Evolutionary conservation across 257 asterid species (phyloP), one percentile per base, ranked within the genome.

Genomic region (Capsicum rhomboideum): DNA sequence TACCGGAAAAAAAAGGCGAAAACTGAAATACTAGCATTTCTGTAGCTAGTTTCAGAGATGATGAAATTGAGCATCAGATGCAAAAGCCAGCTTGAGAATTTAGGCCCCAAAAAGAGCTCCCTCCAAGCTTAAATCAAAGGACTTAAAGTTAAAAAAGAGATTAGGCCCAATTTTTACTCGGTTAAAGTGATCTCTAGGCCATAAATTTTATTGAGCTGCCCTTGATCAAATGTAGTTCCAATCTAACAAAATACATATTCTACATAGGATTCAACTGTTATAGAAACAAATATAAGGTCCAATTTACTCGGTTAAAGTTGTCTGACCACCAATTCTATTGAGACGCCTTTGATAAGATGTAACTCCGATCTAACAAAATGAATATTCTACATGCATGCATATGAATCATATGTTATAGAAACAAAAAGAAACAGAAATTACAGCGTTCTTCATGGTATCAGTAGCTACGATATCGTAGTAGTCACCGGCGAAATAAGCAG

Each of bases 361-460:
- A n/a, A n/a, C 20, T 16, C 20, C 11, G 8, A 78, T 50, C 34
- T 71, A 71, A 71, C 55, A 71, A 40, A 42, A 0, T n/a, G n/a
- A n/a, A n/a, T n/a, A n/a, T n/a, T 72, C 10, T 44, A 9, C 13
- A 64, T 11, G 17, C 6, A 29, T 12, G 23, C 12, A 75, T 13
- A 10, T 17, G 29, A 59, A 18, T 26, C 6, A 34, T 34, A 34
- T 34, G n/a, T n/a, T n/a, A n/a, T n/a, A n/a, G n/a, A n/a, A n/a
- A n/a, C n/a, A n/a, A n/a, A 0, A 21, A 72, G 17, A 4, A n/a
- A 6, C 63, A 44, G 0, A 4, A 49, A 6, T 83, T 86, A 97
- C 99, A 23, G 98, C 95, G 89, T 97, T 97, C 83, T 95, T 97
- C 90, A 97, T 93, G 82, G 98, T 95, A 88, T 97, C 99, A n/a